Evolutionary conservation across 2,329 filamentous ascomycete species (phyloP).

Genomic region (Fusarium sp.): DNA sequence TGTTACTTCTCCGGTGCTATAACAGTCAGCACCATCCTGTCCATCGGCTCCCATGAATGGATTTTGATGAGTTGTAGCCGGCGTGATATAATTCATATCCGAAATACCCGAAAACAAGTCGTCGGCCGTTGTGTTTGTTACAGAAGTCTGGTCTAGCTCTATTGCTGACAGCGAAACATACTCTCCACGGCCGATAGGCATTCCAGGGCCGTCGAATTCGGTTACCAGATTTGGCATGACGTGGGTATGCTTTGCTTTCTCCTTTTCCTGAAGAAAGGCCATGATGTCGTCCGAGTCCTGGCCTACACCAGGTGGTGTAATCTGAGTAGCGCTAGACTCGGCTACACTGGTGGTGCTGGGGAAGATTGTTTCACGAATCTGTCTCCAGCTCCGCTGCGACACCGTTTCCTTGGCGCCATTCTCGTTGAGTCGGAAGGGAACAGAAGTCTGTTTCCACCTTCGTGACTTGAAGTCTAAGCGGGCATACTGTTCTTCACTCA

Average conservation of each 20-base stretch:
- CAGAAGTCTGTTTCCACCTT: conserved; percentile 6
- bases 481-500: neutral
- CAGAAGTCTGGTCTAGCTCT: neutral
- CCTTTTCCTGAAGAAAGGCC: neutral
- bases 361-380: conserved; percentile 17
- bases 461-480: neutral
- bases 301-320: neutral
- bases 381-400: conserved; percentile 11
- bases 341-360: neutral
- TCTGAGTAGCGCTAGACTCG: neutral
- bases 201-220: neutral
- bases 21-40: too few relatives aligned
- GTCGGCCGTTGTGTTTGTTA: neutral
- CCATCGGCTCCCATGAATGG: too few relatives aligned
- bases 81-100: too few relatives aligned
- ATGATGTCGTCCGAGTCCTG: neutral
- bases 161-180: neutral
- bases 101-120: too few relatives aligned
- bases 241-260: neutral
- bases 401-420: neutral
- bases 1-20: too few relatives aligned
- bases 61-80: too few relatives aligned
- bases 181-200: too few relatives aligned
- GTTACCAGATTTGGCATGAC: neutral
- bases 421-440: neutral